Evolutionary conservation across 768 basidiomycete species (phyloP).

Genomic region (Lentinula guzmanii): DNA sequence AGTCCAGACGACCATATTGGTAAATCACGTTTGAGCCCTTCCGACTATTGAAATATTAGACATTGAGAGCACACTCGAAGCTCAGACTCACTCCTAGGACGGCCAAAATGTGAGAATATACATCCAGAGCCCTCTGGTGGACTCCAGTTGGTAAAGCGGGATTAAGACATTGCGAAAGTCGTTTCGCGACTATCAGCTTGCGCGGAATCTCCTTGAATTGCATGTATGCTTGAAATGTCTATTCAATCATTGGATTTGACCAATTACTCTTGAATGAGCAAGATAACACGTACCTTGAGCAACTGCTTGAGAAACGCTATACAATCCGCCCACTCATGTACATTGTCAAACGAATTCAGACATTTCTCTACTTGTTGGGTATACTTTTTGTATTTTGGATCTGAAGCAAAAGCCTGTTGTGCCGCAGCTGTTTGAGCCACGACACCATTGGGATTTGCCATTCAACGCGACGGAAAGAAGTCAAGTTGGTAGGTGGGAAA

Average conservation of each 20-base stretch:
- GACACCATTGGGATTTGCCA: conserved; percentile 3
- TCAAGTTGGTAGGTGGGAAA: background rate
- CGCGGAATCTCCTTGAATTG: conserved; percentile 96
- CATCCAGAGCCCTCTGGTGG: conserved; percentile 93
- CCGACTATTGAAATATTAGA: conserved; percentile 47
- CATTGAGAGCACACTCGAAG: background rate
- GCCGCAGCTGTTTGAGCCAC: conserved; percentile 31
- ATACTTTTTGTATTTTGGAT: conserved; percentile 95
- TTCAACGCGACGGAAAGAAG: conserved; percentile 5
- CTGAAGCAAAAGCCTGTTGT: conserved; percentile 57
- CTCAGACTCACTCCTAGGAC: conserved; percentile 73
- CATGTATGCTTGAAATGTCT: conserved; percentile 92
- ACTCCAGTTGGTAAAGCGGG: conserved; percentile 97
- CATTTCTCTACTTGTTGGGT: conserved; percentile 88
- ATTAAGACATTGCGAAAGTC: conserved; percentile 92
- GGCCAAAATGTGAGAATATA: conserved; percentile 86
- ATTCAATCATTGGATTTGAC: conserved; percentile 3
- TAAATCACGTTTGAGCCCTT: conserved; percentile 82
- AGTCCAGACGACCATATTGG: conserved; percentile 92
- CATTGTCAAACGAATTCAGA: conserved; percentile 87
- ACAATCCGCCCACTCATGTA: conserved; percentile 99
- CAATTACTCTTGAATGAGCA: background rate
- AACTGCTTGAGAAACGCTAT: conserved; percentile 94
- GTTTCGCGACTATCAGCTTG: conserved; percentile 91
- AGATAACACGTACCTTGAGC: conserved; percentile 60